Evolutionary conservation across 768 basidiomycete genomes (phyloP), one percentile per base, ranked within the genome.

Genomic region (Mycena capillaripes): DNA sequence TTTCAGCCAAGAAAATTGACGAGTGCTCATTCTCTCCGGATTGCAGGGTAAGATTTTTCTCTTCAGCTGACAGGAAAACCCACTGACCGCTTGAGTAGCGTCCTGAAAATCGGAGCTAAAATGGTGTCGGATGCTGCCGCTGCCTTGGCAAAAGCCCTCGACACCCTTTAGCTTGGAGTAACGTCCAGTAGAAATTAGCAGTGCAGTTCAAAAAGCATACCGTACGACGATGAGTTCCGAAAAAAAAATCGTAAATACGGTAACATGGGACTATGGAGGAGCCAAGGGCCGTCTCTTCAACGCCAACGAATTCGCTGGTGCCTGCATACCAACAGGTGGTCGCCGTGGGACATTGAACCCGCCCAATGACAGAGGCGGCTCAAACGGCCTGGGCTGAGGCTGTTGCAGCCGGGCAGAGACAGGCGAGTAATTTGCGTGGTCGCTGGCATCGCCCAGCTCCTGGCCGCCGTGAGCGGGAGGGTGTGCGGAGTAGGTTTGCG

Each of bases 41-140:
- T 56, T 30, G 27, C n/a, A 77, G 78, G 78, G 81, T 81, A 48
- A 58, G 42, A 42, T 30, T 23, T 4, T 42, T 36, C 57, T 46
- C n/a, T 34, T 27, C 38, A 19, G 12, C 34, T 27, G 25, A 27
- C 12, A 17, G 16, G 52, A 36, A 34, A 17, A n/a, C n/a, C 65
- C 10, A 72, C 59, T 77, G 53, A 64, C 36, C 4, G 29, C 52
- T 38, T 50, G 3, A 34, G 40, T 25, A 80, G 81, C 6, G 77
- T 72, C 38, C 67, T 81, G 30, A 76, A 74, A 58, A 76, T 84
- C n/a, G 84, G 83, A 25, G 81, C 77, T 34, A 80, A 83, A 61
- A 74, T 85, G 27, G 80, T 85, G 36, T 75, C 80, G 44, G 82
- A 85, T 68, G 84, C 85, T n/a, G 82, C 79, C 7, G 69, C 52